Conservation (phyloP, 2,329 filamentous ascomycete species). For the Stagonosporopsis rhizophila region DNA sequence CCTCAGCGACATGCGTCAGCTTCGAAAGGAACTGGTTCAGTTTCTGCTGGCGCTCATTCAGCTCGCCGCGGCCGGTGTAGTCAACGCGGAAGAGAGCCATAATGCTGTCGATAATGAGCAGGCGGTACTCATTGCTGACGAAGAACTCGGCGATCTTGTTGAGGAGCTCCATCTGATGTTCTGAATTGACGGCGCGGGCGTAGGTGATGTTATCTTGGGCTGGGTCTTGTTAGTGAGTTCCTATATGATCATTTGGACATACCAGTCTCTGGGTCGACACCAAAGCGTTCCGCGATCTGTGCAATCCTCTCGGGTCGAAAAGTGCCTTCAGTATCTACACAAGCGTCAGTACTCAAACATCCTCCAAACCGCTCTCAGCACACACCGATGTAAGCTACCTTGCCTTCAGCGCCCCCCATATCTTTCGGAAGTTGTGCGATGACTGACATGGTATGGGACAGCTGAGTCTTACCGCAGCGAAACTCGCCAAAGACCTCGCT, state of each 20-base stretch:
- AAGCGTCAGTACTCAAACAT: constrained; percentile 4
- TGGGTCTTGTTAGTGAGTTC: constrained; percentile 61
- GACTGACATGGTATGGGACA: constrained; percentile 73
- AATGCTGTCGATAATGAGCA: constrained; percentile 73
- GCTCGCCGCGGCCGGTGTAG: constrained; percentile 70
- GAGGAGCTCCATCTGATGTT: constrained; percentile 69
- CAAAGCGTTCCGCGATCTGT: constrained; percentile 72
- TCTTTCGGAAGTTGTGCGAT: constrained; percentile 66
- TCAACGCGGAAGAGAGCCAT: constrained; percentile 74
- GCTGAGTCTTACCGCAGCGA: constrained; percentile 72
- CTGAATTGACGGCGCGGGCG: constrained; percentile 69
- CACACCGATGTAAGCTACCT: constrained; percentile 71
- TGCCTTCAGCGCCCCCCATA: constrained; percentile 71
- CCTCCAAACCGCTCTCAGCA: background rate
- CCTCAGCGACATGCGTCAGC: constrained; percentile 70
- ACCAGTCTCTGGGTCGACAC: constrained; percentile 52
- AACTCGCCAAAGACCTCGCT: constrained; percentile 70
- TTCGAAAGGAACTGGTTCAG: constrained; percentile 70
- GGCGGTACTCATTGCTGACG: constrained; percentile 67
- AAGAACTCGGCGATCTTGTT: constrained; percentile 68
- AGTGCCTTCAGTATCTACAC: constrained; percentile 51
- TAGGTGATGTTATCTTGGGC: constrained; percentile 73
- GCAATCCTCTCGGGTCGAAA: constrained; percentile 72
- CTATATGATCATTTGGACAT: background rate
- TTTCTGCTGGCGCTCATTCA: constrained; percentile 73